Evolutionary conservation across 2,329 filamentous ascomycete species (phyloP).

Genomic region (Fusarium proliferatum): DNA sequence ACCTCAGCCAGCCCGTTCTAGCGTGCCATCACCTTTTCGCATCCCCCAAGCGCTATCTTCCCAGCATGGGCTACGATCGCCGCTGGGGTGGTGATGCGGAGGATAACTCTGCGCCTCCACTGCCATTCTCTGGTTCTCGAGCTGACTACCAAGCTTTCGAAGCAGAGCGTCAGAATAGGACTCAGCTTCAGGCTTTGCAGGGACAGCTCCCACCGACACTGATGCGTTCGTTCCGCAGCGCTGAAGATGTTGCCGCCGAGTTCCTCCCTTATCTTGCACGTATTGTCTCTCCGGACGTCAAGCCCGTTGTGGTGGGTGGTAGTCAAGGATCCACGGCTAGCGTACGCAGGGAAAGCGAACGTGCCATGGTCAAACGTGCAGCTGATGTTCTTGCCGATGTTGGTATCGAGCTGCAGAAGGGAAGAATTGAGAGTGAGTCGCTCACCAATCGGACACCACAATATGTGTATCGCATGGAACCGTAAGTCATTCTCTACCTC

Average conservation of each 20-base stretch:
- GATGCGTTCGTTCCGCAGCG: conserved; percentile 80
- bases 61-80: conserved; percentile 56
- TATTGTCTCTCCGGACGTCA: conserved; percentile 89
- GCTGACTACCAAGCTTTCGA: conserved; percentile 87
- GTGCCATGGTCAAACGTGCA: conserved; percentile 80
- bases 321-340: conserved; percentile 78
- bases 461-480: conserved; percentile 95
- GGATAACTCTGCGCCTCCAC: conserved; percentile 62
- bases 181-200: conserved; percentile 79
- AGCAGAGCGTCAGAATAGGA: conserved; percentile 80
- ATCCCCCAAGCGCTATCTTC: conserved; percentile 67
- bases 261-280: conserved; percentile 86
- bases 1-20: conserved; percentile 86
- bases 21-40: conserved; percentile 95
- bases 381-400: conserved; percentile 86
- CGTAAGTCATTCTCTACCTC: conserved; percentile 66
- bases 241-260: conserved; percentile 81
- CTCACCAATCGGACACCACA: conserved; percentile 68
- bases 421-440: conserved; percentile 78
- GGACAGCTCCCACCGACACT: conserved; percentile 77
- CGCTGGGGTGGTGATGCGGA: conserved; percentile 56
- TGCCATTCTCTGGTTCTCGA: conserved; percentile 83
- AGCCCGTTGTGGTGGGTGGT: conserved; percentile 84
- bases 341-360: conserved; percentile 88
- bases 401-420: conserved; percentile 83